Base-by-base conservation (phyloP, 2,329 filamentous ascomycete species). In the Endoconidiophora polonica region DNA sequence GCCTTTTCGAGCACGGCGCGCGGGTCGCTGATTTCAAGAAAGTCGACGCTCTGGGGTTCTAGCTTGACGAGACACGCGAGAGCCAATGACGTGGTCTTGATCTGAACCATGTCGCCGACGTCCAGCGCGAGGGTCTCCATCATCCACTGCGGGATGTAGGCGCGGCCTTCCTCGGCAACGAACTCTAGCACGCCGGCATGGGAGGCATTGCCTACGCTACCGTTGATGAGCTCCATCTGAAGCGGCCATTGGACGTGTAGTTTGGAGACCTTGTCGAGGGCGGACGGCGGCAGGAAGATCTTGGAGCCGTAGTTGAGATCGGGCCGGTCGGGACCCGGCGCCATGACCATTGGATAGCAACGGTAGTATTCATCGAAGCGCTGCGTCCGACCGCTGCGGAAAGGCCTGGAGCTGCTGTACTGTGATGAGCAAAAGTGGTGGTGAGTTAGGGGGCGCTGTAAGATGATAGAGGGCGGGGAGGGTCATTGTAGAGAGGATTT, bases 331-430 rank as follows among this genome's bases (percentile, higher is more conserved):
- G 86, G 78, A 2, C 90, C 88, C 10, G 88, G 86, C 55, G 94
- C 79, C 88, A 98, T 96, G 59, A 82, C 80, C 59, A 95, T 76
- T 41, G 91, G 91, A 61, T 96, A 98, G 71, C 88, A 95, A 60
- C 91, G 82, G 68, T 95, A 96, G 70, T 94, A 96, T 66, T 98
- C 91, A 65, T 98, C 90, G 69, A 98, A 98, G 54, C 88, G 85
- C 59, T 86, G 83, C 48, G 71, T 59, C 63, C 71, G 64, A 48
- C 29, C 71, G 66, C 53, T 73, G 29, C 29, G 69, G 52, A 66
- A 65, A 23, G 62, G 60, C 23, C 66, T 64, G 39, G 58, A 46
- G 36, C 23, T 41, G 26, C 47, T 23, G 16, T 53, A 53, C 51
- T 53, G 37, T 33, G 29, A 12, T 5, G 29, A 29, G 26, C 26